Conservation (phyloP, 306 rosid genomes). For the Argentina anserina region DNA sequence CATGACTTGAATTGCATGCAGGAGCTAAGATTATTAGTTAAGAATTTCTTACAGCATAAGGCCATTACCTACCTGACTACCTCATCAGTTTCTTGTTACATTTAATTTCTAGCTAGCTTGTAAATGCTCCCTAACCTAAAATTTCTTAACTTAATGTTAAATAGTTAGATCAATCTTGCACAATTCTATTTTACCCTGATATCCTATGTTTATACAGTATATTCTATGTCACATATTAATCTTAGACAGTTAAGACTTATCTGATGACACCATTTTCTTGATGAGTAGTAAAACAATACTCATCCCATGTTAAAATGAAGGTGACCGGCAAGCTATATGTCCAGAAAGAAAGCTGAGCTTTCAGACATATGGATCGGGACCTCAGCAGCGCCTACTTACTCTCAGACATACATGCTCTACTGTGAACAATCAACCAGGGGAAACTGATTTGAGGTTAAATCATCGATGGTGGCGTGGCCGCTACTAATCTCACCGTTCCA, state of each 20-base stretch:
- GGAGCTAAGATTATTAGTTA: not conserved
- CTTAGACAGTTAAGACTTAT: too few species aligned
- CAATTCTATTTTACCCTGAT: not conserved
- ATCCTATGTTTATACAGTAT: too few species aligned
- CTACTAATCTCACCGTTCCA: slow-evolving; percentile 18
- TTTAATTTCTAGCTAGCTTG: not conserved
- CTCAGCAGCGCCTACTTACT: slow-evolving; percentile 35
- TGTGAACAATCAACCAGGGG: slow-evolving; percentile 8
- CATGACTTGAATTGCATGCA: not conserved
- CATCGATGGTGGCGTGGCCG: slow-evolving; percentile 37
- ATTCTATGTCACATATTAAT: not conserved
- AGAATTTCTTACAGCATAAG: not conserved
- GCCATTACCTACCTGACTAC: not conserved
- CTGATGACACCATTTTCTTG: not conserved
- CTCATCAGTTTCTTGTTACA: not conserved
- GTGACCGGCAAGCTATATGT: slow-evolving; percentile 2
- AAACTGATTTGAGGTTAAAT: slow-evolving; percentile 20
- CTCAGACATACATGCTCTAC: slow-evolving; percentile 33
- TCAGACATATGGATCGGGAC: slow-evolving; percentile 35
- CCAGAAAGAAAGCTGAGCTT: slow-evolving; percentile 20
- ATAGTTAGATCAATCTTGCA: not conserved
- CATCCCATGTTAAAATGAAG: not conserved
- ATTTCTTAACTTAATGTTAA: not conserved
- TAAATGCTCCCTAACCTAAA: not conserved
- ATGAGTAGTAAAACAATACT: too few species aligned